Conservation (phyloP, 2,329 filamentous ascomycete genomes). For the Neofusicoccum sp. region DNA sequence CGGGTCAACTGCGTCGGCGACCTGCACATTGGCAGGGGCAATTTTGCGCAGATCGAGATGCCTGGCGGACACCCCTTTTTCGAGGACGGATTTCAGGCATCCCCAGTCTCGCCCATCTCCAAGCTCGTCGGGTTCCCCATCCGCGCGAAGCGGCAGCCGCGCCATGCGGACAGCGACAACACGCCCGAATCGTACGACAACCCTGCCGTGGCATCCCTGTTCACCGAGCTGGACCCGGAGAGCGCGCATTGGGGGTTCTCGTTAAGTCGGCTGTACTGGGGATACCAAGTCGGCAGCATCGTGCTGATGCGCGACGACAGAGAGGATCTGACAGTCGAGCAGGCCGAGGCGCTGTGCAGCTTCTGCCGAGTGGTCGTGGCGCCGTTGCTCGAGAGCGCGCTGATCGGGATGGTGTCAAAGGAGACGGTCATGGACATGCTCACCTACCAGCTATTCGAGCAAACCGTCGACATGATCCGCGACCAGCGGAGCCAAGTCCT, state of each 20-base stretch:
- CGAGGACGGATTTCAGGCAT: background rate
- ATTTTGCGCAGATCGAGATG: background rate
- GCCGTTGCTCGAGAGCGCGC: background rate
- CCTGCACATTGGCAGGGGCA: background rate
- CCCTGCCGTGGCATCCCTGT: background rate
- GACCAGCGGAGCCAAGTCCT: background rate
- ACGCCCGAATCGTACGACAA: background rate
- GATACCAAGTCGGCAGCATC: slow-evolving; percentile 2
- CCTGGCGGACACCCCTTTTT: background rate
- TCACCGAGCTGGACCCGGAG: background rate
- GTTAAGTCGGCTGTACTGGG: background rate
- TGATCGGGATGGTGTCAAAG: background rate
- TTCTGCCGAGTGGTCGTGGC: background rate
- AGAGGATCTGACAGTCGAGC: slow-evolving; percentile 1
- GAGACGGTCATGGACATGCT: background rate
- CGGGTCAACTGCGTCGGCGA: slow-evolving; percentile 3
- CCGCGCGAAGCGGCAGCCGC: background rate
- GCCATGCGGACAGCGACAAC: background rate
- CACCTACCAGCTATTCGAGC: background rate
- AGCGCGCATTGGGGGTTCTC: slow-evolving; percentile 2
- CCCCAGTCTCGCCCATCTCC: background rate
- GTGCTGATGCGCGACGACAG: slow-evolving; percentile 9
- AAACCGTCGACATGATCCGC: background rate
- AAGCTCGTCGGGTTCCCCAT: background rate
- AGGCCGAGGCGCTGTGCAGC: background rate